These are phyloP conservation scores for Mycena vulgaris DNA, from an alignment of 768 basidiomycete genomes.

Conservation along the genomic window DNA sequence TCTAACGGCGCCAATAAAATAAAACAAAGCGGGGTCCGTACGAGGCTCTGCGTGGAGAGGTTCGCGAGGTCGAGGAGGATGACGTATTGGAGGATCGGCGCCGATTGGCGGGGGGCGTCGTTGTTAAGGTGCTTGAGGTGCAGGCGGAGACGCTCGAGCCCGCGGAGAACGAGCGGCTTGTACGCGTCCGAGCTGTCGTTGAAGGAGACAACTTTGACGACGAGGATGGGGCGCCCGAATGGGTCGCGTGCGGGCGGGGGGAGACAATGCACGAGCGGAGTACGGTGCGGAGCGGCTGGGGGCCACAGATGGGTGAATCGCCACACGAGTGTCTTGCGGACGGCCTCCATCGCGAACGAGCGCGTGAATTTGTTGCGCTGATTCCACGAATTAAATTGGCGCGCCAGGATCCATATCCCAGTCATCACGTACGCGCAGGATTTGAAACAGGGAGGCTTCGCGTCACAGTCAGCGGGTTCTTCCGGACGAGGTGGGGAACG, in stretches of 20 bases:
- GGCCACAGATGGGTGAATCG: constrained; percentile 64
- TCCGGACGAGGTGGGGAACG: constrained; percentile 27
- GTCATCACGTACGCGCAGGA: constrained; percentile 68
- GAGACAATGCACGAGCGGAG: constrained; percentile 66
- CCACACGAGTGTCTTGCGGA: constrained; percentile 71
- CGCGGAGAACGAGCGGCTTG: constrained; percentile 61
- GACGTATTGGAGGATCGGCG: constrained; percentile 75
- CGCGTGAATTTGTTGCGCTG: constrained; percentile 80
- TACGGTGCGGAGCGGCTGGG: constrained; percentile 43
- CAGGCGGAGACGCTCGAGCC: constrained; percentile 71
- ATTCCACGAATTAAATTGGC: constrained; percentile 22
- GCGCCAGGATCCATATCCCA: constrained; percentile 28
- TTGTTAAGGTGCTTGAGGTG: constrained; percentile 68
- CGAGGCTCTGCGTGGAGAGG: constrained; percentile 69
- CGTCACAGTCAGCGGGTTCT: constrained; percentile 3
- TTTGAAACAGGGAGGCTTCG: constrained; percentile 71
- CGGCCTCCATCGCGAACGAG: constrained; percentile 73
- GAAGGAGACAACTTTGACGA: constrained; percentile 65
- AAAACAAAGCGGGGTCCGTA: constrained; percentile 47
- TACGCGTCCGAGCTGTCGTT: constrained; percentile 54
- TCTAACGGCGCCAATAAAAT: constrained; percentile 14
- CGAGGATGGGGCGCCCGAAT: constrained; percentile 75
- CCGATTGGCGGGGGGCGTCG: constrained; percentile 11
- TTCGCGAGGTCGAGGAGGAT: constrained; percentile 75
- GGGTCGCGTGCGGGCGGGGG: constrained; percentile 70